Conservation (phyloP, 768 basidiomycete genomes). For the Amanita inopinata region DNA sequence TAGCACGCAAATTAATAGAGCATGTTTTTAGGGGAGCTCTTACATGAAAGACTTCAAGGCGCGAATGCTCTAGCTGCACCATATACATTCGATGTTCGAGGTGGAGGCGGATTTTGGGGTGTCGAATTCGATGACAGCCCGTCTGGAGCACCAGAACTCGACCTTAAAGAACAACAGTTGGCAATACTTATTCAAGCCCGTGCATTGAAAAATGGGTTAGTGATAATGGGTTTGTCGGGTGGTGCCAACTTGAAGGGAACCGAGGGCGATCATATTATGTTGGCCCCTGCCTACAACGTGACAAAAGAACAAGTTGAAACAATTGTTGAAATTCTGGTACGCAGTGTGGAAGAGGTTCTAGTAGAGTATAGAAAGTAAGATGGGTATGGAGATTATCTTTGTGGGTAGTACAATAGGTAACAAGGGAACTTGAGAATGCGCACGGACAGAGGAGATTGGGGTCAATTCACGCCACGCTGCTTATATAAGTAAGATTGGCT, state of each 20-base stretch:
- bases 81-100: conserved; percentile 72
- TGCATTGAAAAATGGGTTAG: conserved; percentile 53
- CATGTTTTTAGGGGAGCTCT: conserved; percentile 28
- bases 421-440: background rate
- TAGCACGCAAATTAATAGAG: background rate
- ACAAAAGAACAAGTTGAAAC: conserved; percentile 57
- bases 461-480: conserved; percentile 29
- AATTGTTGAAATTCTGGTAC: conserved; percentile 59
- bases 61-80: conserved; percentile 52
- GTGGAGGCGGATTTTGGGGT: conserved; percentile 77
- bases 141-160: conserved; percentile 28
- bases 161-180: conserved; percentile 46
- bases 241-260: conserved; percentile 61
- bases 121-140: conserved; percentile 69
- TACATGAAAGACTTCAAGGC: conserved; percentile 43
- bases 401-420: conserved; percentile 1
- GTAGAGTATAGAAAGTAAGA: conserved; percentile 23
- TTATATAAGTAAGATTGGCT: conserved; percentile 36
- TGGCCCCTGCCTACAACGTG: conserved; percentile 77
- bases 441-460: conserved; percentile 1
- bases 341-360: conserved; percentile 57
- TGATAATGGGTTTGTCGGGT: conserved; percentile 69
- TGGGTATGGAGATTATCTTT: background rate
- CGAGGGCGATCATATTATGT: conserved; percentile 59
- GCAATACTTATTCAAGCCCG: conserved; percentile 64